These are phyloP conservation scores for Russula ochroleuca DNA, from an alignment of 768 basidiomycete genomes.

Conservation along the genomic window DNA sequence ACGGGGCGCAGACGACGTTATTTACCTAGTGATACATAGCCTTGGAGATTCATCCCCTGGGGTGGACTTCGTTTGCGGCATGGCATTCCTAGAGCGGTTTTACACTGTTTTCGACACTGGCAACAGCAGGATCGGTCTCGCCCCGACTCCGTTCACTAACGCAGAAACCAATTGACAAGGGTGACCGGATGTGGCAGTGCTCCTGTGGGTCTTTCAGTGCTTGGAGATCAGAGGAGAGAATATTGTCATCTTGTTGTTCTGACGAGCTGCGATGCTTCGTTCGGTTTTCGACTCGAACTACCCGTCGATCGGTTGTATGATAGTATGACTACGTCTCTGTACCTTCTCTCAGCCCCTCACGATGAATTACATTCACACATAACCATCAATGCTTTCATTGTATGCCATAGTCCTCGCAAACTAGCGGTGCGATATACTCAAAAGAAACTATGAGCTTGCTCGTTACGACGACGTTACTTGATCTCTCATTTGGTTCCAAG, in stretches of 20 bases:
- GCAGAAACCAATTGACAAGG: slow-evolving; percentile 36
- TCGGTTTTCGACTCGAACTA: background rate
- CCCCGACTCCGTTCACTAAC: slow-evolving; percentile 47
- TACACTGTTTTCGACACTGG: slow-evolving; percentile 62
- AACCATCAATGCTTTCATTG: too few species aligned
- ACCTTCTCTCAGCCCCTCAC: too few species aligned
- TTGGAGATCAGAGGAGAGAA: background rate
- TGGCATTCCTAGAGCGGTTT: slow-evolving; percentile 56
- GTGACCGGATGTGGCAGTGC: background rate
- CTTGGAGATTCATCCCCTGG: slow-evolving; percentile 33
- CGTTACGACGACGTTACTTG: too few species aligned
- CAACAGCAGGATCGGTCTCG: slow-evolving; percentile 53
- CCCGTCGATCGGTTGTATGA: too few species aligned
- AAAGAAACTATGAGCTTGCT: too few species aligned
- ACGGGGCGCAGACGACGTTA: slow-evolving; percentile 38
- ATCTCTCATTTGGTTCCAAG: too few species aligned
- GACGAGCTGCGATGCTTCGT: background rate
- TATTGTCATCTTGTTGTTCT: background rate
- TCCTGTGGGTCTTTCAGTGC: background rate
- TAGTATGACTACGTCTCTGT: too few species aligned
- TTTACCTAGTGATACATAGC: slow-evolving; percentile 40
- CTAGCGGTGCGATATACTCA: too few species aligned
- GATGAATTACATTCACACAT: too few species aligned
- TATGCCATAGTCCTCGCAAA: too few species aligned
- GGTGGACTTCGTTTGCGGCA: slow-evolving; percentile 54